These are phyloP conservation scores for Neoarthrinium moseri DNA, from an alignment of 2,329 filamentous ascomycete species.

Conservation along the genomic window DNA sequence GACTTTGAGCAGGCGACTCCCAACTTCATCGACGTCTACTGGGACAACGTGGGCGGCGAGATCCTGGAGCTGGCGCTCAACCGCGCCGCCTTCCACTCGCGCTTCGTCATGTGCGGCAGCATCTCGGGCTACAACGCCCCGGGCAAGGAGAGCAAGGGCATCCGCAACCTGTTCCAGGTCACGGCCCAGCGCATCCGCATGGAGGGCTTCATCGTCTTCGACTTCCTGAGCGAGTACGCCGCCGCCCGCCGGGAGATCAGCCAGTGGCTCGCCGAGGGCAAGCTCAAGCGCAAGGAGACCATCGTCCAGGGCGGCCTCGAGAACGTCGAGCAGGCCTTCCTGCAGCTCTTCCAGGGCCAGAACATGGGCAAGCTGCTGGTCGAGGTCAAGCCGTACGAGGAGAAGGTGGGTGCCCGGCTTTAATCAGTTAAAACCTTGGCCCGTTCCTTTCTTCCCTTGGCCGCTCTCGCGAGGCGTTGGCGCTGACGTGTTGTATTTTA, in stretches of 20 bases:
- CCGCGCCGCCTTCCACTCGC: slow-evolving; percentile 59
- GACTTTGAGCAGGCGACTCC: slow-evolving; percentile 53
- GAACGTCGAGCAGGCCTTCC: slow-evolving; percentile 61
- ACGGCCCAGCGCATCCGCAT: slow-evolving; percentile 52
- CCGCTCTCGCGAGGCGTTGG: background rate
- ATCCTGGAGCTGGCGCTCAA: slow-evolving; percentile 65
- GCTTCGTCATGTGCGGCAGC: slow-evolving; percentile 70
- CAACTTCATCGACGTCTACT: slow-evolving; percentile 58
- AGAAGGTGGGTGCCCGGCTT: slow-evolving; percentile 23
- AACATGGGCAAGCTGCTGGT: slow-evolving; percentile 70
- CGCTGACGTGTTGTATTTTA: background rate
- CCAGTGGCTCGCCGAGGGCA: slow-evolving; percentile 69
- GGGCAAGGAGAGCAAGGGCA: slow-evolving; percentile 49
- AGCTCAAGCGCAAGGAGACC: slow-evolving; percentile 69
- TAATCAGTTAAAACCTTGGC: no score
- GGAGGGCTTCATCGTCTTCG: slow-evolving; percentile 73
- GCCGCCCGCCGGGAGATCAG: slow-evolving; percentile 60
- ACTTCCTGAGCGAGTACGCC: slow-evolving; percentile 58
- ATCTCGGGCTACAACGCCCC: slow-evolving; percentile 69
- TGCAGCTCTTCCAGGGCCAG: slow-evolving; percentile 63
- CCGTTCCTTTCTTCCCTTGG: background rate
- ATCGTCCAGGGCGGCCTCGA: slow-evolving; percentile 68
- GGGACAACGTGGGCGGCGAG: slow-evolving; percentile 69
- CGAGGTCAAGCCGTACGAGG: slow-evolving; percentile 42
- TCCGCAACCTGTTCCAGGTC: slow-evolving; percentile 27